A percentile compares a stretch with the other conserved stretches of the same genome.
Conservation (phyloP, 2,329 filamentous ascomycete genomes). For the Fusarium sp. region DNA sequence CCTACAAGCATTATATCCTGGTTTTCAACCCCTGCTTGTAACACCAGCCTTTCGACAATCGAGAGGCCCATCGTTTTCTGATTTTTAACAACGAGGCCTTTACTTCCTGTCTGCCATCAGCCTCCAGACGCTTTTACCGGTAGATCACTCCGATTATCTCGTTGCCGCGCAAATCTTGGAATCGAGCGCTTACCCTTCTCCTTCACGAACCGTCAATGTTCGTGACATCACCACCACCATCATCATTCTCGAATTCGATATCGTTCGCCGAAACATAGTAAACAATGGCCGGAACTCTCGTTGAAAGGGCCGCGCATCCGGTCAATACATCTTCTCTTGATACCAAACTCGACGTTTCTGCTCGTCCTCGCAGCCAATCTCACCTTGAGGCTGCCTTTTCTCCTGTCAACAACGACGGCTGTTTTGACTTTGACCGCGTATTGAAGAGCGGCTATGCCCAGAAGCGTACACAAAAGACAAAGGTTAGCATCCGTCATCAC, state of each 20-base stretch:
- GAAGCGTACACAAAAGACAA: constrained; percentile 92
- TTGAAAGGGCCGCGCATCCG: constrained; percentile 30
- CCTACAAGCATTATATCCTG: constrained; percentile 22
- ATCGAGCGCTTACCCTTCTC: neutral
- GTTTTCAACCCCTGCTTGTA: constrained; percentile 35
- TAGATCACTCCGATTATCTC: neutral
- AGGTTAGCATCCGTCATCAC: constrained; percentile 61
- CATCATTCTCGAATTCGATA: constrained; percentile 3
- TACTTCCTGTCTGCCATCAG: neutral
- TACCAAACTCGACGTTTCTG: constrained; percentile 23
- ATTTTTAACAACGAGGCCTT: constrained; percentile 17
- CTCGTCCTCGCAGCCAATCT: constrained; percentile 41
- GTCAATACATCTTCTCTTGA: constrained; percentile 15
- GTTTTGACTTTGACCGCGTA: constrained; percentile 94
- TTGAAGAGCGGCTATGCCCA: constrained; percentile 87
- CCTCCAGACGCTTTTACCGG: neutral
- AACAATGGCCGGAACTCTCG: constrained; percentile 37
- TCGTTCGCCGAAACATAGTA: constrained; percentile 14
- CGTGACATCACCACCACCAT: constrained; percentile 18
- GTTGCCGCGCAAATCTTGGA: neutral
- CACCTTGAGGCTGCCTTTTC: constrained; percentile 73
- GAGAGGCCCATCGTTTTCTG: constrained; percentile 24
- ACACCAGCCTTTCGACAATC: constrained; percentile 28
- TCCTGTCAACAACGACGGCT: constrained; percentile 92
- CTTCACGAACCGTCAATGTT: constrained; percentile 27